Base-by-base conservation (phyloP, 805 yeast species). In the Wickerhamiella spandovensis region DNA sequence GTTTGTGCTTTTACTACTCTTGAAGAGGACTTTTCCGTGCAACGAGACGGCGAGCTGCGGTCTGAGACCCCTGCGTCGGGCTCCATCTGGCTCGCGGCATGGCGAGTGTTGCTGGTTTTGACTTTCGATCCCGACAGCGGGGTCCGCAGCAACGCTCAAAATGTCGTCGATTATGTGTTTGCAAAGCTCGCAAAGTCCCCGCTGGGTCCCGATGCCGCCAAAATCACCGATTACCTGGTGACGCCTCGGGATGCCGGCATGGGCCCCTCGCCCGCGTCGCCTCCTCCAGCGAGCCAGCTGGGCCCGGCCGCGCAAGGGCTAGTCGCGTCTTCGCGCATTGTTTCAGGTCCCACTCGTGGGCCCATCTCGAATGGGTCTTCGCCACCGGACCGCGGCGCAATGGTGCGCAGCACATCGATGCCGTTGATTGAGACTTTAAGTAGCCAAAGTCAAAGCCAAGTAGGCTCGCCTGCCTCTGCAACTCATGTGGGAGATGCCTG, bases 91-190 rank as follows among this genome's bases (percentile, higher is more conserved):
- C 77, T 86, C 49, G 83, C 95, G 1, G 77, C 83, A 8, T 92
- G 97, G 96, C 84, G 87, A 56, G 80, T 90, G 0, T 64, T 90
- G 32, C 69, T 92, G 45, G 79, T 86, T 24, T 66, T 87, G 25
- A 77, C 95, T 0, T 88, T 83, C 55, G 98, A 92, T 64, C 95
- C 97, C 0, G 92, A 83, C 64, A 67, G 75, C 35, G 95, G 87
- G 64, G 88, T 89, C 6, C 78, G 77, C 51, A 75, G 75, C 46
- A 71, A 78, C 53, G 90, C 96, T 0, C 81, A 80, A 50, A 78
- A 75, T 25, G 75, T 87, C 13, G 81, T 87, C 18, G 97, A 88
- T 63, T 78, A 74, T 53, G 79, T 88, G 21, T 69, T 84, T 64
- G 61, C 76, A 46, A 75, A 77, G 51, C 67, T 90, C 48, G 75